A percentile compares a stretch with the other conserved stretches of the same genome.
Conservation (phyloP, 78 protist species). For the Isochrysis galbana region DNA sequence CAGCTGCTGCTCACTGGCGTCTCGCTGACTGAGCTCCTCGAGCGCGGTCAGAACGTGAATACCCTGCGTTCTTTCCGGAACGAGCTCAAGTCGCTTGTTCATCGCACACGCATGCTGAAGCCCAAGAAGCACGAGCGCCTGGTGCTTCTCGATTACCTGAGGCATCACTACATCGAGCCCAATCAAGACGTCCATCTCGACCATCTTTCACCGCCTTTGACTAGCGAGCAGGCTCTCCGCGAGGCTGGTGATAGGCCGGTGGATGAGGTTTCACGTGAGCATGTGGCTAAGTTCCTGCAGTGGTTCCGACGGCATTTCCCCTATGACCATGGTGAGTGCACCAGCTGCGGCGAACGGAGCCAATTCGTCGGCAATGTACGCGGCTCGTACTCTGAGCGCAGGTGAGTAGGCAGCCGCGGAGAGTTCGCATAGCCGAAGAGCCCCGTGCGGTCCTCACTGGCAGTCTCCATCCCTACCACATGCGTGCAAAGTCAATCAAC, state of each 20-base stretch:
- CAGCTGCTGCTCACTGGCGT: not conserved
- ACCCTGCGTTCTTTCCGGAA: not conserved
- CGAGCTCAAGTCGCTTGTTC: not conserved
- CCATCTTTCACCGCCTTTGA: not conserved
- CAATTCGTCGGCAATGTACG: not conserved
- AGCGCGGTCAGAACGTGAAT: not conserved
- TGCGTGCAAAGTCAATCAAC: too few relatives aligned
- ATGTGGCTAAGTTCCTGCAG: not conserved
- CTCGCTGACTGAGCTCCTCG: not conserved
- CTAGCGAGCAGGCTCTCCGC: not conserved
- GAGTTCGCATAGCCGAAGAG: too few relatives aligned
- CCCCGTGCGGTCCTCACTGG: too few relatives aligned
- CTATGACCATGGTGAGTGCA: not conserved
- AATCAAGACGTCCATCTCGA: not conserved
- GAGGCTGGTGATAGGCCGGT: too few relatives aligned
- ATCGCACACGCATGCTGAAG: not conserved
- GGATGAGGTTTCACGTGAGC: not conserved
- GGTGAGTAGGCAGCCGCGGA: not conserved
- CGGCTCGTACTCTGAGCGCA: not conserved
- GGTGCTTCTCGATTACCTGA: not conserved
- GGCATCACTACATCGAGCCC: not conserved
- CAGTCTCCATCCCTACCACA: too few relatives aligned
- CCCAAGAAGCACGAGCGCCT: not conserved
- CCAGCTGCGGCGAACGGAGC: not conserved
- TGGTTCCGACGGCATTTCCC: not conserved